Base-by-base conservation (phyloP, 441 rosid species). In the Adansonia rubrostipa region DNA sequence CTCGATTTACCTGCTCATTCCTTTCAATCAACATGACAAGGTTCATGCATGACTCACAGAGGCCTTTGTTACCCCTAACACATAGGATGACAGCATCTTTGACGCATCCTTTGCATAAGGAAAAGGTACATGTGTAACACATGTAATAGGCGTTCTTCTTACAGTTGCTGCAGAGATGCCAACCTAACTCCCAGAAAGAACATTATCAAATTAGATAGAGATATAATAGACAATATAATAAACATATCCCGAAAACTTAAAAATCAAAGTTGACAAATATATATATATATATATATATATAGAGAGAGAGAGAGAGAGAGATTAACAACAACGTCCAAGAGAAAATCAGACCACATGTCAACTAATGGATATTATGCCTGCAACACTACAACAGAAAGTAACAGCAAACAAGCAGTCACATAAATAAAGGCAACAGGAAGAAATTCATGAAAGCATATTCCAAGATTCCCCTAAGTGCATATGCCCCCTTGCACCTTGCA, bases 151-250 rank as follows among this genome's bases (percentile, higher is more conserved):
- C 96, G 88, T 87, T 86, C 91, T 92, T 93, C 89, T 88, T 89
- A 83, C 99, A 95, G 82, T 80, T 91, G 90, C 96, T 95, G 81
- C 97, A 95, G 22, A 88, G 87, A 87, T 95, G 98, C 98, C 98
- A 93, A 81, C 97, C 99, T 95, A 78, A 80, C 72, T 70, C 77
- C 85, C 36, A 64, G 82, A 80, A 80, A 84, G 61, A 79, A 44
- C 4, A 75, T 65, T 10, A 47, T 68, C 50, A 71, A 51, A 76
- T 83, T 71, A 83, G 77, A 78, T 33, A 65, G 42, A 71, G 50
- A 63, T 28, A 28, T 14, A 50, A 0, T 45, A 72, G 44, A 57
- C 70, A 62, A 78, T 44, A 15, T 44, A 75, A 78, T 6, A 79
- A 9, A 74, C 75, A 1, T 8, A 7, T 53, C 33, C 65, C 63